Base-by-base conservation (phyloP, 345 rosid genomes). In the Murraya koenigii region DNA sequence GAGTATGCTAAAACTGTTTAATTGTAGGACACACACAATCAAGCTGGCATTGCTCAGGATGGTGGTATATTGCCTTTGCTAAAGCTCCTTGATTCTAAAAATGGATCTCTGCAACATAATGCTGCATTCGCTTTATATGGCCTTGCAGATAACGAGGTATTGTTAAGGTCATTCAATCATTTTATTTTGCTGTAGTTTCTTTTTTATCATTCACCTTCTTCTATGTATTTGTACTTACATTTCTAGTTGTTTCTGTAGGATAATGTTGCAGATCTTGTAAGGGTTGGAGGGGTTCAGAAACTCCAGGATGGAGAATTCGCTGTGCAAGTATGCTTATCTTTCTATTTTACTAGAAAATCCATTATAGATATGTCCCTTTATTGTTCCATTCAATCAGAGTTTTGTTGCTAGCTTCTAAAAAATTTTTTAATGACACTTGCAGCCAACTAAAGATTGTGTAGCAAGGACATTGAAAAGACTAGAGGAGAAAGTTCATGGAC, bases 61-160 rank as follows among this genome's bases (percentile, higher is more conserved):
- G 95, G 94, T 78, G 95, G 92, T 58, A 85, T 92, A 47, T 30
- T 41, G n/a, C 85, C 90, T 32, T 78, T 92, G 67, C 83, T 94
- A 72, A 83, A 77, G 75, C 91, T 88, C 78, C 90, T 89, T 75
- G 90, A 88, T 64, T 88, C 89, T 23, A 86, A 86, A 80, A 86
- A 78, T 64, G 89, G 87, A 26, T 58, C 89, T 75, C 78, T 92
- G 80, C 97, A 92, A 82, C 98, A 89, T 76, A 94, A 92, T 83
- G 91, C 95, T 74, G 93, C 91, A 49, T 89, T 89, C 84, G 85
- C 92, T 41, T 80, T 92, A n/a, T 92, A 85, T 82, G 93, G 92
- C 59, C 88, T 93, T 80, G 92, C 94, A 69, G 92, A 93, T 74
- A 93, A 87, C 79, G 97, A 90, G 90, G 98, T 93, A 84, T 11